Evolutionary conservation across 805 yeast species (phyloP), one percentile per base, ranked within the genome.

Genomic region (Wickerhamomyces queroliae): DNA sequence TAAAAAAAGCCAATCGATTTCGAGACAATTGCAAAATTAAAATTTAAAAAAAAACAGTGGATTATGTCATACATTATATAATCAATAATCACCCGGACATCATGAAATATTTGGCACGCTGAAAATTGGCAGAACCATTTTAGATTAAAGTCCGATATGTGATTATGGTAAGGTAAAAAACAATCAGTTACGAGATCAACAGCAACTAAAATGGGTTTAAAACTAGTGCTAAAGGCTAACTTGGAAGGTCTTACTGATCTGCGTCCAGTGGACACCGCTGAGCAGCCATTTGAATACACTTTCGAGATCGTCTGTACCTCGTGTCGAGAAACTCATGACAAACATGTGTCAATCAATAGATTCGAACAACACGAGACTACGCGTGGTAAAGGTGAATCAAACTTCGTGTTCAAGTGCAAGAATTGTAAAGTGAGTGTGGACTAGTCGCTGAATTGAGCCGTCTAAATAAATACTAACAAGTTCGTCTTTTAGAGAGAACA

Each of bases 331-430:
- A 61, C 58, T 7, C 95, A 91, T 59, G 75, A 74, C 17, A 85
- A 88, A 49, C 76, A 77, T 13, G 74, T 88, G 22, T 67, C 74
- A 19, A 78, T 90, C 53, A 83, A 84, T 58, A 63, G 77, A 41
- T 75, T 72, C 47, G 95, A 83, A 47, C 61, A 66, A 37, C 78
- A 78, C 58, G 85, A 79, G 32, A 55, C 87, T 20, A 58, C 73
- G 2, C 88, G 86, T 0, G 76, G 90, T 32, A 72, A 80, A 44
- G 96, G 96, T 12, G 86, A 80, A 44, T 95, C 96, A 7, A 85
- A 80, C 46, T 86, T 89, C 54, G 80, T 83, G 4, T 80, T 84
- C 70, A 76, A 76, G 46, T 88, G 96, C 59, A 75, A 76, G 43
- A 66, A 68, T 45, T 88, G 96, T 61, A 59, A 49, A 7, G 37